phyloP scores from a whole-genome alignment of 805 yeast genomes.

The Candida coquimbonensis region DNA sequence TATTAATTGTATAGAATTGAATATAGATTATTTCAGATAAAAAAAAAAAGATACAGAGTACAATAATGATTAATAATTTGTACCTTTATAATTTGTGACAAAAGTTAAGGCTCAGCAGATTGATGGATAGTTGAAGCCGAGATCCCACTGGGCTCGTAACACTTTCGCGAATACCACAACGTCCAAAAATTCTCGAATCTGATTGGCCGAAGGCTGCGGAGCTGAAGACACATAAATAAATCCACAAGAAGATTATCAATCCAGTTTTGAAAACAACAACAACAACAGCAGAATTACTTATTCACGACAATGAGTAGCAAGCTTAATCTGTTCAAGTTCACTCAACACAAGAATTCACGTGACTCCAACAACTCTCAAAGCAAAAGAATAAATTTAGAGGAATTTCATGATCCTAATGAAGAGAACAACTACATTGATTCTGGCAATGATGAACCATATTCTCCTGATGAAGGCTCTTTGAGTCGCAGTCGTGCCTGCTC shows the following conservation, averaged over 20 bases:
- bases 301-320: slow-evolving; percentile 3
- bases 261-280: not conserved
- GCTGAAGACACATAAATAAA: not conserved
- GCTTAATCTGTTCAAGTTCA: slow-evolving; percentile 9
- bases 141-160: too few relatives aligned
- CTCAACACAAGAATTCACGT: slow-evolving; percentile 1
- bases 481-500: slow-evolving; percentile 3
- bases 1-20: too few relatives aligned
- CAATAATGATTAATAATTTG: too few relatives aligned
- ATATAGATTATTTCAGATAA: too few relatives aligned
- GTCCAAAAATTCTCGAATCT: not conserved
- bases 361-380: too few relatives aligned
- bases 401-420: slow-evolving; percentile 1
- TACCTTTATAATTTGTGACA: too few relatives aligned
- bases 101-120: too few relatives aligned
- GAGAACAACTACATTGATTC: slow-evolving; percentile 7
- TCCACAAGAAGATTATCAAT: not conserved
- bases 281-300: too few relatives aligned
- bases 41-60: too few relatives aligned
- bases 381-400: not conserved
- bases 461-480: slow-evolving; percentile 1
- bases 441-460: slow-evolving; percentile 7
- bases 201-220: not conserved
- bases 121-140: too few relatives aligned
- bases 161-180: too few relatives aligned